Evolutionary conservation across 768 basidiomycete genomes (phyloP).

Genomic region (Rhodotorula sphaerocarpa): DNA sequence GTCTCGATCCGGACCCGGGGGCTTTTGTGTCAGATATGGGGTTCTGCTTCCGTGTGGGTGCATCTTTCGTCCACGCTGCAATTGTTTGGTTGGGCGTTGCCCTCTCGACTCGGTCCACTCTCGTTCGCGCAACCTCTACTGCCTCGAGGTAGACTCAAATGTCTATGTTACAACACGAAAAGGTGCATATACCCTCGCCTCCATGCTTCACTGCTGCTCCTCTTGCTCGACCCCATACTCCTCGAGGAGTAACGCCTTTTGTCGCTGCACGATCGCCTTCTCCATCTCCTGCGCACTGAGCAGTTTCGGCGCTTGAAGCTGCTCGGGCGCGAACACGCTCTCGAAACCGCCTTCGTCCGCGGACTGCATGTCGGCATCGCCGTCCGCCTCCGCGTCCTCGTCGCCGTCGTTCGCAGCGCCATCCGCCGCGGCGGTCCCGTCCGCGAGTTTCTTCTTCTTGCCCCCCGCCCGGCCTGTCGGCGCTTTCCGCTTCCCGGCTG

Average conservation of each 20-base stretch:
- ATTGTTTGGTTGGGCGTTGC: too few relatives aligned
- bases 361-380: neutral
- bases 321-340: constrained; percentile 27
- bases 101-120: too few relatives aligned
- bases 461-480: neutral
- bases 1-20: too few relatives aligned
- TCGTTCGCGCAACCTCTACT: too few relatives aligned
- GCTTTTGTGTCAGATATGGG: too few relatives aligned
- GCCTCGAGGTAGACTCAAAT: too few relatives aligned
- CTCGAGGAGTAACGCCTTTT: constrained; percentile 28
- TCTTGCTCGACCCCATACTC: constrained; percentile 23
- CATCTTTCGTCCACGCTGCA: too few relatives aligned
- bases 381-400: neutral
- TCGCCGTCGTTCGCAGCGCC: neutral
- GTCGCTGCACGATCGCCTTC: constrained; percentile 26
- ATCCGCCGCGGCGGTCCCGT: constrained; percentile 7
- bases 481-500: constrained; percentile 29
- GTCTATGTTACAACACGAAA: too few relatives aligned
- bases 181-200: too few relatives aligned
- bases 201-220: too few relatives aligned
- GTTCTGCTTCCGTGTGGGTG: too few relatives aligned
- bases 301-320: constrained; percentile 22
- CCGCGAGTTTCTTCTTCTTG: constrained; percentile 30
- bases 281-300: constrained; percentile 30
- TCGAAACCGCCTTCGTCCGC: constrained; percentile 13